Evolutionary conservation across 2,329 filamentous ascomycete genomes (phyloP), one percentile per base, ranked within the genome.

Genomic region (Gliomastix tumulicola): DNA sequence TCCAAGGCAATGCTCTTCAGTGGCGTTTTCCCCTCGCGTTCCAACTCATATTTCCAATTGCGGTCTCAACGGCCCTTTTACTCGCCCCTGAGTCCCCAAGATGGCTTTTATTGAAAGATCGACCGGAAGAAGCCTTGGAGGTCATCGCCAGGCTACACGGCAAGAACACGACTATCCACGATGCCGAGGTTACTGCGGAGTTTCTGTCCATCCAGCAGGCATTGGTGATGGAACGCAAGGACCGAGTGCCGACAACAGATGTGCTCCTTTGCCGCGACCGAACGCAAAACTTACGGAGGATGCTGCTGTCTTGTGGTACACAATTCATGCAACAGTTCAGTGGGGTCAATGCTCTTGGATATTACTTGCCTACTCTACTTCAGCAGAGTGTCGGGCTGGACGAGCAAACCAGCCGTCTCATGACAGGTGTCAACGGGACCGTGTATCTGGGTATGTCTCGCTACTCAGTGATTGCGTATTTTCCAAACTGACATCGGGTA

Each of bases 141-240:
- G 68, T 74, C 5, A 65, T 85, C 39, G 65, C 70, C 7, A 71
- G 70, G 41, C 76, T 75, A 40, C 74, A 74, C 40, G 66, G 69
- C 15, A 59, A 77, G 44, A 66, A 41, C 41, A 27, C 41, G 6
- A 31, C 38, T 7, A 43, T 49, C 3, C 40, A 54, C 3, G 50
- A 57, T 27, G 40, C 45, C 2, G 38, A 46, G 0, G 56, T 63
- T 2, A 48, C 44, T 3, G 45, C 49, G 4, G 57, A 64, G 35
- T 60, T 54, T 31, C 49, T 55, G 6, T 60, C 56, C 3, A 65
- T 64, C 35, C 52, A 51, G 30, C 46, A 50, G 1, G 52, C 59
- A 3, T 55, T 65, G 10, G 47, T 57, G 43, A 41, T 54, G 23
- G 61, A 63, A 47, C 48, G 56, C 27, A 49, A 53, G 32, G 51